Percentiles rank a stretch among this genome's conserved stretches.
Conservation (phyloP, 73 alveolate species). For the Symbiodinium natans region DNA sequence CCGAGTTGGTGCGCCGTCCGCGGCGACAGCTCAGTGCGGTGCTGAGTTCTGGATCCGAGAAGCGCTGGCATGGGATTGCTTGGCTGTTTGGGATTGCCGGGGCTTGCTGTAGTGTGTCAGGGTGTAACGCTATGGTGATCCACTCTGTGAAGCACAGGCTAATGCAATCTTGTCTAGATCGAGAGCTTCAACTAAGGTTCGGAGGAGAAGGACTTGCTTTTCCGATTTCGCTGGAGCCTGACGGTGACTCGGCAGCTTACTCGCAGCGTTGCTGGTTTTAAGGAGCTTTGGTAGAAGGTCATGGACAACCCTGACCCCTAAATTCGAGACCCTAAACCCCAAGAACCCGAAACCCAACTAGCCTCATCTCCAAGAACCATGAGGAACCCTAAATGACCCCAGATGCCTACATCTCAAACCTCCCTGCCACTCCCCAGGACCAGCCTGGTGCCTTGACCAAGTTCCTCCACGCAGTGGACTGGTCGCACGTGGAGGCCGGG, state of each 20-base stretch:
- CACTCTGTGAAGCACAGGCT: too few relatives aligned
- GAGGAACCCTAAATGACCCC: too few relatives aligned
- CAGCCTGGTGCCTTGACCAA: constrained; percentile 90
- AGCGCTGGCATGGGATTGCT: too few relatives aligned
- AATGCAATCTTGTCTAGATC: neutral
- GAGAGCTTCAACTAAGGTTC: neutral
- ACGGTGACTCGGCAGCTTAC: constrained; percentile 25
- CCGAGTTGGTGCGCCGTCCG: constrained; percentile 73
- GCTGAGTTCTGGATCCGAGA: neutral
- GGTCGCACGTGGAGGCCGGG: constrained; percentile 78
- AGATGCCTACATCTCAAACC: too few relatives aligned
- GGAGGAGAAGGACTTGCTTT: constrained; percentile 88
- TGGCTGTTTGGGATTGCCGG: too few relatives aligned
- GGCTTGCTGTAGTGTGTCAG: too few relatives aligned
- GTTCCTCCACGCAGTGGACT: constrained; percentile 89
- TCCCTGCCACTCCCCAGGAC: constrained; percentile 31
- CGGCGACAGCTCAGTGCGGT: constrained; percentile 57
- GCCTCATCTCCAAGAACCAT: too few relatives aligned
- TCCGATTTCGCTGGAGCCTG: constrained; percentile 92
- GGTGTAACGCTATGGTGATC: too few relatives aligned
- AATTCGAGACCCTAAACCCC: too few relatives aligned
- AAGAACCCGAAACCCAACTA: too few relatives aligned
- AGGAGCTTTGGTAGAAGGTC: too few relatives aligned
- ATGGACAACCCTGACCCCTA: too few relatives aligned
- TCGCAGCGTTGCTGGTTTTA: neutral